Evolutionary conservation across 805 yeast species (phyloP), one percentile per base, ranked within the genome.

Genomic region (Kluyveromyces dobzhanskii): DNA sequence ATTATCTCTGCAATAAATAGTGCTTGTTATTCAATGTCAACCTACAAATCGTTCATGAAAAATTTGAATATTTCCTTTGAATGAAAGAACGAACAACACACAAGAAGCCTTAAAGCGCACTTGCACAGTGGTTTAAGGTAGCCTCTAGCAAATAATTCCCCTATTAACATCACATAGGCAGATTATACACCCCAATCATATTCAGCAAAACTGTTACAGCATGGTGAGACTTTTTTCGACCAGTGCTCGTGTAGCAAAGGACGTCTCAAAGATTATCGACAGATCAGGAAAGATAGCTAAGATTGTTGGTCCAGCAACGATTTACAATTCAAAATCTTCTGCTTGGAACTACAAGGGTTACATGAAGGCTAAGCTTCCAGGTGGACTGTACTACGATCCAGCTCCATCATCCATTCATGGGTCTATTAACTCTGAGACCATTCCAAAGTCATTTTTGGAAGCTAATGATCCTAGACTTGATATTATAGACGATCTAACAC

Each of bases 361-460:
- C 21, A 27, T 58, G 39, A 57, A 53, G 33, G 58, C 57, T 4
- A 56, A 65, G 38, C 63, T 72, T 14, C 75, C 79, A 1, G 65
- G 70, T 17, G 90, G 90, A 4, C 61, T 84, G 19, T 73, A 76
- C 30, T 67, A 65, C 50, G 69, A 73, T 45, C 79, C 78, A 14
- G 72, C 85, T 30, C 87, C 86, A 17, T 73, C 88, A 3, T 71
- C 82, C 11, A 68, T 80, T 19, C 61, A 72, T 10, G 63, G 69
- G 41, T 62, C 75, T 58, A 42, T 59, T 44, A 59, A 71, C 65
- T 56, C 56, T 40, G 65, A 61, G 44, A 56, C 61, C 2, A 79
- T 92, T 2, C 94, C 94, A 13, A 69, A 68, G 38, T 76, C 78
- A 2, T 85, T 85, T 56, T 58, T 85, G 41, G 86, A 92, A 9